Evolutionary conservation across 306 rosid species (phyloP).

Genomic region (Vigna mungo): DNA sequence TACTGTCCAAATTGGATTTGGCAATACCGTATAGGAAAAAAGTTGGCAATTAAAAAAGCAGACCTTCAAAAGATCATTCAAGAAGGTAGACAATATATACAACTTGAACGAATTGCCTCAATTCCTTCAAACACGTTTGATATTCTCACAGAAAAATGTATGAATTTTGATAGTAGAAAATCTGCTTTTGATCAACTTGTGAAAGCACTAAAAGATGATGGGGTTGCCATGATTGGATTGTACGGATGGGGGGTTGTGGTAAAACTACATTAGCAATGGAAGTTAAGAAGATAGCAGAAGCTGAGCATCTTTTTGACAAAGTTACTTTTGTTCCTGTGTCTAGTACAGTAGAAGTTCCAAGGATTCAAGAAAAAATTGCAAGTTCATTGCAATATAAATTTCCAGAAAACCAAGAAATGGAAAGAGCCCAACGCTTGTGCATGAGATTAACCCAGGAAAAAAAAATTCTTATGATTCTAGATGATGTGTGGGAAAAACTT

Average conservation of each 20-base stretch:
- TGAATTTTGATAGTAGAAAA: slow-evolving; percentile 23
- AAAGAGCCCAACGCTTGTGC: slow-evolving; percentile 9
- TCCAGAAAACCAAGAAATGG: background rate
- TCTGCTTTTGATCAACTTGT: background rate
- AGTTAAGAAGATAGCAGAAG: background rate
- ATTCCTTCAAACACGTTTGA: background rate
- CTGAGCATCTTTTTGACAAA: background rate
- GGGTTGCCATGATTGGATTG: slow-evolving; percentile 26
- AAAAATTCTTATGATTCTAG: slow-evolving; percentile 35
- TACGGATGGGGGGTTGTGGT: slow-evolving; percentile 34
- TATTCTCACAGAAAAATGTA: background rate
- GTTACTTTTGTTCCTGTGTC: slow-evolving; percentile 32
- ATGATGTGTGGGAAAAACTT: slow-evolving; percentile 42
- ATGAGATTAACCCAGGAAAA: background rate
- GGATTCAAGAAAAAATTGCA: slow-evolving; percentile 37
- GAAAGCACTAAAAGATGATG: slow-evolving; percentile 31
- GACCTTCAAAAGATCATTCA: background rate
- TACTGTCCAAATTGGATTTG: slow-evolving; percentile 25
- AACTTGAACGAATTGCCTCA: background rate
- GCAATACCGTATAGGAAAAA: slow-evolving; percentile 4
- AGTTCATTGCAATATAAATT: background rate
- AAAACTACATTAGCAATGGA: slow-evolving; percentile 41
- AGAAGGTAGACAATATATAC: background rate
- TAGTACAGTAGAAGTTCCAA: background rate
- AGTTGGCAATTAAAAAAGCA: background rate